Percentiles rank a stretch among this genome's conserved stretches.
phyloP scores from a whole-genome alignment of 106 monocot genomes.

The Posidonia australis region DNA sequence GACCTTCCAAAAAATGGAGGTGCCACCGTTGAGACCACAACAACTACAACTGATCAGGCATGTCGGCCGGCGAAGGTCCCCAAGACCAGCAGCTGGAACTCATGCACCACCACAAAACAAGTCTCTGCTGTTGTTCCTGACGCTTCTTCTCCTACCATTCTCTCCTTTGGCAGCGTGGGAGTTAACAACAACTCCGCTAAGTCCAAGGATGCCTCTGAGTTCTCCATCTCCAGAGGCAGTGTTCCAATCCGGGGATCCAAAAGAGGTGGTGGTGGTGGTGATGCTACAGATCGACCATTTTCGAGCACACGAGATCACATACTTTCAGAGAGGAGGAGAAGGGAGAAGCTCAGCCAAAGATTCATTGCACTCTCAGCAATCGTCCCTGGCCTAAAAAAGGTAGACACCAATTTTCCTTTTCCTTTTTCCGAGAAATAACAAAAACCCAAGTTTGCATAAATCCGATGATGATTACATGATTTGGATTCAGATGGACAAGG shows the following conservation, averaged over 20 bases:
- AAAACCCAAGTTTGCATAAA: background rate
- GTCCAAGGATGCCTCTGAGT: background rate
- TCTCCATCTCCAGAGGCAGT: background rate
- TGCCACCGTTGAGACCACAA: background rate
- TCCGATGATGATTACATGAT: too few species aligned
- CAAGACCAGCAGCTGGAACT: background rate
- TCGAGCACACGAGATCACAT: conserved; percentile 56
- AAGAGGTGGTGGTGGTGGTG: background rate
- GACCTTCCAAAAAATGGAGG: too few species aligned
- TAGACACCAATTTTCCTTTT: conserved; percentile 3
- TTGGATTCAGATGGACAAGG: conserved; percentile 32
- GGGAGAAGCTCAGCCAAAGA: conserved; percentile 77
- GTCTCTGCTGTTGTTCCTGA: background rate
- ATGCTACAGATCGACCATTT: conserved; percentile 13
- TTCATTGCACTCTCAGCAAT: conserved; percentile 70
- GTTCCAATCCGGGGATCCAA: background rate
- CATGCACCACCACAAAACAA: background rate
- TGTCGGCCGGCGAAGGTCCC: background rate
- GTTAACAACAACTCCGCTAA: background rate
- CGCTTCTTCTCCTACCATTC: background rate
- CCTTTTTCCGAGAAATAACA: background rate
- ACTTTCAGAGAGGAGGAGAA: conserved; percentile 69
- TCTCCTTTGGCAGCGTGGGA: conserved; percentile 2
- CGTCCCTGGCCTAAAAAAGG: conserved; percentile 77
- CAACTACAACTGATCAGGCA: background rate